These are phyloP conservation scores for Cladosporium sp. DNA, from an alignment of 2,329 filamentous ascomycete species.

Conservation along the genomic window DNA sequence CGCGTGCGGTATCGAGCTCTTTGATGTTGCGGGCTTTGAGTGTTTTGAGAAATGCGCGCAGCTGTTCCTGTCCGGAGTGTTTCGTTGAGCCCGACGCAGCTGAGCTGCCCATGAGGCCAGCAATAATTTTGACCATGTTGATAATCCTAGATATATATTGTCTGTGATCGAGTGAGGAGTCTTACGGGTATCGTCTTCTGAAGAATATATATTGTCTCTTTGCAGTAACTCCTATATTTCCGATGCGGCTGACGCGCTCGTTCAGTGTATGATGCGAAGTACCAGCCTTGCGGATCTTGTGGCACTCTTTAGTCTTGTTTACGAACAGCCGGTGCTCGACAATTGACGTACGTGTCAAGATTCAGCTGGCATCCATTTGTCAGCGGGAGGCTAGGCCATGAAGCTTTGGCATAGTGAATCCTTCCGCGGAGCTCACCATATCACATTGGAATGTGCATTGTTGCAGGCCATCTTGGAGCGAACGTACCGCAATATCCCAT, in stretches of 20 bases:
- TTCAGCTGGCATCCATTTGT: background rate
- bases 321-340: background rate
- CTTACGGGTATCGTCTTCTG: background rate
- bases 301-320: background rate
- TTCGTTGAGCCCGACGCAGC: constrained; percentile 27
- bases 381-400: background rate
- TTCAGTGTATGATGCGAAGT: background rate
- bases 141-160: background rate
- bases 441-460: background rate
- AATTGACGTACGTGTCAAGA: background rate
- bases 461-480: background rate
- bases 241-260: background rate
- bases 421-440: background rate
- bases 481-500: background rate
- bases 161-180: background rate
- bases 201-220: background rate
- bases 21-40: constrained; percentile 36
- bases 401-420: background rate
- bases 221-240: background rate
- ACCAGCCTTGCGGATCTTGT: background rate
- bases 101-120: constrained; percentile 33
- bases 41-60: constrained; percentile 34
- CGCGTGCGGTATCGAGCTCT: constrained; percentile 42
- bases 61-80: constrained; percentile 24
- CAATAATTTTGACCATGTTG: constrained; percentile 33